Evolutionary conservation across 2,329 filamentous ascomycete species (phyloP), one percentile per base, ranked within the genome.

Genomic region (Pseudophaeomoniella oleicola): DNA sequence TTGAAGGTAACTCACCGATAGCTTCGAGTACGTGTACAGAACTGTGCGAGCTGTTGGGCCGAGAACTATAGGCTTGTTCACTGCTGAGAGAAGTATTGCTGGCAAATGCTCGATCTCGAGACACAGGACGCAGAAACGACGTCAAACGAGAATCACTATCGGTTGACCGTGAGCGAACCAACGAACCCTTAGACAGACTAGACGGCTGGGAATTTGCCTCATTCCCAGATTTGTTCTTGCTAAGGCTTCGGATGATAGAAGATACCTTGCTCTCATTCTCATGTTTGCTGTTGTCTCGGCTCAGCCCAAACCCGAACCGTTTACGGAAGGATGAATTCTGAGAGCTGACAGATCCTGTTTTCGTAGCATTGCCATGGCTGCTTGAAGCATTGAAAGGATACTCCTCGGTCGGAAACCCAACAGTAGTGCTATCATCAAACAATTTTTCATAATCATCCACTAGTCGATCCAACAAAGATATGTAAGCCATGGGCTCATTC

Each of bases 391-490:
- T 73, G 4, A 44, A 50, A 16, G 58, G 36, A 15, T 51, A 54
- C 3, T 60, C 58, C 44, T 49, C 66, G 46, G 50, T 56, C 43
- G 50, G 64, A 55, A 36, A 66, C 54, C 38, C 61, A 52, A 46
- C 63, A 57, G 38, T 67, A 9, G 59, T 53, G 15, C 57, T 59
- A 33, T 82, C 76, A 36, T 86, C 81, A 48, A 94, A 94, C n/a
- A 94, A 77, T 18, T 76, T 74, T 38, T 93, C 84, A 43, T 82
- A 85, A 51, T 94, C 87, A 44, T 93, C 83, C 0, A 94, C 85
- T 15, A 94, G 70, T 14, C 84, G 76, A 58, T 94, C 87, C 32
- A 94, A 66, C 11, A 94, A 63, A 38, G 88, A 90, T 46, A 94
- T 87, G 53, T 88, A 90, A 43, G 86, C 73, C 40, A 83, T 77